A percentile compares a stretch with the other conserved stretches of the same genome.
Evolutionary conservation across 2,329 filamentous ascomycete genomes (phyloP).

Genomic region (Alternaria rosae): DNA sequence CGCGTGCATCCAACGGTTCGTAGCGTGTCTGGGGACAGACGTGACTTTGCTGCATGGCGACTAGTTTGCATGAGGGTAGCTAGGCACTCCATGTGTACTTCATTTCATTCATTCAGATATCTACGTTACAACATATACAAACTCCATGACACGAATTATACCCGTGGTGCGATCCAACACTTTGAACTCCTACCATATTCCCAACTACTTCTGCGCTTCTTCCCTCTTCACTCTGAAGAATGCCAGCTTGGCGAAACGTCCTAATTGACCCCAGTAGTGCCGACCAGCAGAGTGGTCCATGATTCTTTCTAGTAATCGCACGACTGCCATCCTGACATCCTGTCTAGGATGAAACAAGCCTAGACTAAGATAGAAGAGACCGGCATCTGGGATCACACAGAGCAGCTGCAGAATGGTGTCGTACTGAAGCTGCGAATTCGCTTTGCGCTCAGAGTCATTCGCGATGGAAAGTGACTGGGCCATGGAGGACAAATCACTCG

Average conservation of each 20-base stretch:
- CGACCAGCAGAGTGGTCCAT: conserved; percentile 87
- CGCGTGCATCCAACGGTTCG: conserved; percentile 5
- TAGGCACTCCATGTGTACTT: not conserved
- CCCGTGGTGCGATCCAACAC: not conserved
- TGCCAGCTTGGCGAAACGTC: conserved; percentile 86
- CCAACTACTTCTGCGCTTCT: conserved; percentile 30
- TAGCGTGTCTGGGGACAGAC: not conserved
- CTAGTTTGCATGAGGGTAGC: not conserved
- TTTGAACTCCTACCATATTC: not conserved
- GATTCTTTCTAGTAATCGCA: conserved; percentile 82
- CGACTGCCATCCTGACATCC: conserved; percentile 78
- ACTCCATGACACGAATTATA: not conserved
- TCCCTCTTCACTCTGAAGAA: conserved; percentile 80
- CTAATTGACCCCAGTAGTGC: conserved; percentile 89
- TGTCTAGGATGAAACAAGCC: conserved; percentile 89
- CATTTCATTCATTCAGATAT: conserved; percentile 2
- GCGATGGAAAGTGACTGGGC: conserved; percentile 33
- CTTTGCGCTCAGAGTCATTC: conserved; percentile 33
- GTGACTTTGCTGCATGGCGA: not conserved
- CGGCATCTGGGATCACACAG: conserved; percentile 82
- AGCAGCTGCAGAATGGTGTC: conserved; percentile 67
- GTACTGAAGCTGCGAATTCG: conserved; percentile 42
- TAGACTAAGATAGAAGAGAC: conserved; percentile 88
- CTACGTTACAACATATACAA: not conserved
- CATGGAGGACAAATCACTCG: conserved; percentile 27